Percentiles rank a stretch among this genome's conserved stretches.
Conservation (phyloP, 768 basidiomycete genomes). For the Leccinum broughii region DNA sequence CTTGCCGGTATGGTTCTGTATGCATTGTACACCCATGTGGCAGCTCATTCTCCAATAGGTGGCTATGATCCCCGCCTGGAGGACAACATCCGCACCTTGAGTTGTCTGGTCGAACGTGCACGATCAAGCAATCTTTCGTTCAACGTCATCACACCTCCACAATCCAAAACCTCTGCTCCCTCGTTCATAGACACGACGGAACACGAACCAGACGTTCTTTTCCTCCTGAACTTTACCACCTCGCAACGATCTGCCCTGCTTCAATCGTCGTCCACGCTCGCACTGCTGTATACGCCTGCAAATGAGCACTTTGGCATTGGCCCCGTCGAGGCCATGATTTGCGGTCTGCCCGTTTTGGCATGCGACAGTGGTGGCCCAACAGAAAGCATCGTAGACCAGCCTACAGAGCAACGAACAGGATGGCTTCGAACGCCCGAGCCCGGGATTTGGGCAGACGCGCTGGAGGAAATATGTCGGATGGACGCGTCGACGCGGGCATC, state of each 20-base stretch:
- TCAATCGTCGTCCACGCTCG: conserved; percentile 60
- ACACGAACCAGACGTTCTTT: conserved; percentile 63
- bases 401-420: conserved; percentile 59
- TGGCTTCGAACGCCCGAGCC: conserved; percentile 69
- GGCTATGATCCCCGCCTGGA: conserved; percentile 87
- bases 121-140: conserved; percentile 57
- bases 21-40: not conserved
- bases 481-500: conserved; percentile 17
- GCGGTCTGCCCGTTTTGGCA: conserved; percentile 86
- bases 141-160: conserved; percentile 50
- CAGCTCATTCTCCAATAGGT: conserved; percentile 45
- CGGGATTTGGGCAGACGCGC: conserved; percentile 67
- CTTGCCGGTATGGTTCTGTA: conserved; percentile 60
- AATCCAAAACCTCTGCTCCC: conserved; percentile 42
- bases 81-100: conserved; percentile 78
- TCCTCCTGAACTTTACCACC: conserved; percentile 91
- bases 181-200: conserved; percentile 38
- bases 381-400: conserved; percentile 68
- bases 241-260: conserved; percentile 83
- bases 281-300: conserved; percentile 86
- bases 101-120: conserved; percentile 58
- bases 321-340: conserved; percentile 93
- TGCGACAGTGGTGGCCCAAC: conserved; percentile 87
- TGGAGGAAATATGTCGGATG: conserved; percentile 55
- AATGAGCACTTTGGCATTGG: conserved; percentile 99